Conservation (phyloP, 2,329 filamentous ascomycete genomes). For the Monosporascus sp. region DNA sequence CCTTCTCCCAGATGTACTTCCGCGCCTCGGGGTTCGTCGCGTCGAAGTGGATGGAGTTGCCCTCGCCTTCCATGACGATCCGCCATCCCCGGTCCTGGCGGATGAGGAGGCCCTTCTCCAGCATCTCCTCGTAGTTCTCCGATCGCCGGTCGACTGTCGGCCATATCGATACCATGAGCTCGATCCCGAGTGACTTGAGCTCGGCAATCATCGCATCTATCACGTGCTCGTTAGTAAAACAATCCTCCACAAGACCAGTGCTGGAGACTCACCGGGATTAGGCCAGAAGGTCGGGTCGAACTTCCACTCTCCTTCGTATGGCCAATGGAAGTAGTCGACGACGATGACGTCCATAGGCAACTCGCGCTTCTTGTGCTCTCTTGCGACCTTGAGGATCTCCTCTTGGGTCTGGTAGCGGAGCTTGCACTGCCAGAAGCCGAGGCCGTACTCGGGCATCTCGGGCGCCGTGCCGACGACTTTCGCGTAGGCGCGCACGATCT, state of each 20-base stretch:
- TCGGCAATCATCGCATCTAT: constrained; percentile 58
- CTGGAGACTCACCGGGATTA: constrained; percentile 43
- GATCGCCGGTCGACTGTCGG: constrained; percentile 56
- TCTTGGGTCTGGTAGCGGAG: constrained; percentile 61
- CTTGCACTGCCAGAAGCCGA: constrained; percentile 65
- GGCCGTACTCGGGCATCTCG: constrained; percentile 63
- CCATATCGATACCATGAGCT: constrained; percentile 67
- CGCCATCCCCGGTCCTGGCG: constrained; percentile 55
- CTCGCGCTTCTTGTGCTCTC: constrained; percentile 50
- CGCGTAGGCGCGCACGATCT: constrained; percentile 52
- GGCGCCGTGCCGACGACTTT: constrained; percentile 52
- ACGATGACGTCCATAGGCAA: constrained; percentile 62
- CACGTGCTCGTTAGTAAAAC: neutral
- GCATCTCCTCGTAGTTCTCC: constrained; percentile 57
- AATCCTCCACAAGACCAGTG: too few species aligned
- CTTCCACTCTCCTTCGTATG: constrained; percentile 60
- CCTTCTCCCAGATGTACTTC: constrained; percentile 53
- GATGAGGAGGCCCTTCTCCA: constrained; percentile 55
- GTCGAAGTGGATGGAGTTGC: constrained; percentile 56
- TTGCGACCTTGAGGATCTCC: constrained; percentile 53
- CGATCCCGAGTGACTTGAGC: constrained; percentile 50
- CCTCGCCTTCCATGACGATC: constrained; percentile 53
- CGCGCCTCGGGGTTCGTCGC: constrained; percentile 56
- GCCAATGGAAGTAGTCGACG: constrained; percentile 64
- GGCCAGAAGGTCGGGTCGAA: constrained; percentile 62